Percentiles rank a stretch among this genome's conserved stretches.
phyloP scores from a whole-genome alignment of 2,329 filamentous ascomycete species.

The Plectosphaerella plurivora region DNA sequence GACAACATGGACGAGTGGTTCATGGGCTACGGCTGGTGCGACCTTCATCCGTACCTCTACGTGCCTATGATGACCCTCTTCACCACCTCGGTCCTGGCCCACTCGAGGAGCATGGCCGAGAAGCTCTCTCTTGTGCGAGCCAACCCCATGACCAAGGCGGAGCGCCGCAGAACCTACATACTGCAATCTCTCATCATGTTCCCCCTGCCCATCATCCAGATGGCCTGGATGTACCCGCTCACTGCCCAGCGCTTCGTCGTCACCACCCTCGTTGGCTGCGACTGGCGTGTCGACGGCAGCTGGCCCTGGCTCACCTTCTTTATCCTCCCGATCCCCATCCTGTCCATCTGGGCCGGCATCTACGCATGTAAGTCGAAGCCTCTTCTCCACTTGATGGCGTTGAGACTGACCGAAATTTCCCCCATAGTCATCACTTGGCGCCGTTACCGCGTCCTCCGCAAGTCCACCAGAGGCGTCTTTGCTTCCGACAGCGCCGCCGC shows the following conservation, averaged over 20 bases:
- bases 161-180: constrained; percentile 36
- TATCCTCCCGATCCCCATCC: constrained; percentile 37
- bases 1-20: constrained; percentile 48
- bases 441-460: constrained; percentile 42
- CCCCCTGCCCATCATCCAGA: constrained; percentile 44
- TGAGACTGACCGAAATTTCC: not conserved
- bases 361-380: constrained; percentile 40
- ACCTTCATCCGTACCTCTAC: constrained; percentile 42
- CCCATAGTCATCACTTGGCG: constrained; percentile 38
- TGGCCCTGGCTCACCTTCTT: constrained; percentile 47
- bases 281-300: constrained; percentile 33
- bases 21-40: constrained; percentile 48
- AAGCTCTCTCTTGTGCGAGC: constrained; percentile 43
- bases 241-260: constrained; percentile 44
- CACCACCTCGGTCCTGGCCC: constrained; percentile 46
- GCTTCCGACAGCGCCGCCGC: constrained; percentile 32
- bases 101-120: constrained; percentile 48
- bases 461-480: constrained; percentile 32
- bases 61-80: constrained; percentile 40
- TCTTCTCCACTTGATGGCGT: not conserved
- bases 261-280: constrained; percentile 46
- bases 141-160: constrained; percentile 29
- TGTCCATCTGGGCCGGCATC: constrained; percentile 36
- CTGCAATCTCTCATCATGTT: constrained; percentile 52
- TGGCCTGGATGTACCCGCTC: constrained; percentile 42